Base-by-base conservation (phyloP, 2,329 filamentous ascomycete genomes). In the Fusarium bulbicola region DNA sequence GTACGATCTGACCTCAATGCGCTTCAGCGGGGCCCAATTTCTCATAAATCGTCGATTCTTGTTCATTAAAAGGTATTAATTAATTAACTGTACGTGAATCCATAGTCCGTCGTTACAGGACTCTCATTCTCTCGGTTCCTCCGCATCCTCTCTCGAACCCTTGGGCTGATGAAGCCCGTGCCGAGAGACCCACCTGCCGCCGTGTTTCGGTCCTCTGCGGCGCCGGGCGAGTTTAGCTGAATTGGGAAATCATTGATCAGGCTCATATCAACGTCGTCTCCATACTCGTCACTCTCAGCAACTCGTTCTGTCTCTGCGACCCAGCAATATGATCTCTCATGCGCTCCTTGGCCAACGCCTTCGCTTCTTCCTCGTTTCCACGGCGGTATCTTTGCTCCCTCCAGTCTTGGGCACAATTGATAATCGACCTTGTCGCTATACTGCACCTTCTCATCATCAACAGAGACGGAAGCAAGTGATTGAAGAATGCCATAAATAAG, bases 401-500 rank as follows among this genome's bases (percentile, higher is more conserved):
- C 83, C 7, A 91, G 82, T 2, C 85, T 84, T 3, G 88, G 86
- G 20, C 85, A 87, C 13, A 91, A 82, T 74, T 91, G 88, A 75
- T 91, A 91, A 24, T 84, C 71, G 5, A 91, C 89, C 13, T 82
- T 83, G 11, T 88, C 85, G 7, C 82, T 83, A 78, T 88, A 88
- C 18, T 85, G 84, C 14, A 89, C 81, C 43, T 84, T 83, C 16
- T 86, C 88, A 2, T 86, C 84, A 66, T 91, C 90, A 4, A 90
- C 88, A 0, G 88, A 86, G 12, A 92, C 83, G 30, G 86, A 87
- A 5, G 89, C 89, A 5, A 91, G 84, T 1, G 86, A 88, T 79
- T 92, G 90, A 21, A 91, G 80, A 16, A 91, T 81, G 7, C 86
- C 87, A 74, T 91, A 91, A 28, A 91, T 84, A 7, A 91, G 81